Evolutionary conservation across 192 early-diverging fungal species (phyloP).

Genomic region (Tieghemiomyces parasiticus): DNA sequence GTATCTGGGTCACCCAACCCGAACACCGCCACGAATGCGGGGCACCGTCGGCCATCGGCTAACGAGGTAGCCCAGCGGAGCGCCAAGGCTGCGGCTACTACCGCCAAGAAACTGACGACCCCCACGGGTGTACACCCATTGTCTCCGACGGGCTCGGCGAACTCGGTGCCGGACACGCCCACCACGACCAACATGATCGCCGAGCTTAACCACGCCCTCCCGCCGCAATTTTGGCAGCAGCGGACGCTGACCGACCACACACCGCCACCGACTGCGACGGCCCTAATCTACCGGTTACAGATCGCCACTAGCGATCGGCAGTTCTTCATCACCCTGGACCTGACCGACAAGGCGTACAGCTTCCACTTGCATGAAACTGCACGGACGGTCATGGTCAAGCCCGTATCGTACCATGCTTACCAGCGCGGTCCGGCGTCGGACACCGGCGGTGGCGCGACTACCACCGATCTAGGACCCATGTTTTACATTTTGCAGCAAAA

Average conservation of each 20-base stretch:
- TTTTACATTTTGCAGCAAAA: constrained; percentile 5
- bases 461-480: neutral
- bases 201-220: neutral
- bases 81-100: too few species aligned
- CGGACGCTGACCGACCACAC: neutral
- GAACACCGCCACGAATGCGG: neutral
- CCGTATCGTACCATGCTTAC: constrained; percentile 9
- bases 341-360: neutral
- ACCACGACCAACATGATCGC: too few species aligned
- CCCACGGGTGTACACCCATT: neutral
- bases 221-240: neutral
- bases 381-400: constrained; percentile 4
- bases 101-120: neutral
- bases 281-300: constrained; percentile 2
- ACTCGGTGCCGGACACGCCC: too few species aligned
- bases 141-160: neutral
- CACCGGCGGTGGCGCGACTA: neutral
- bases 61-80: too few species aligned
- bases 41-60: too few species aligned
- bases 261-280: neutral
- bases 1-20: neutral
- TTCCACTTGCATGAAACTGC: constrained; percentile 4
- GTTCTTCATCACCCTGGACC: constrained; percentile 5
- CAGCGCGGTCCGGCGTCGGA: neutral
- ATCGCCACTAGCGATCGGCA: constrained; percentile 7